Evolutionary conservation across 495 filamentous ascomycete species (phyloP), one percentile per base, ranked within the genome.

Genomic region (Tuber microsphaerosporum): DNA sequence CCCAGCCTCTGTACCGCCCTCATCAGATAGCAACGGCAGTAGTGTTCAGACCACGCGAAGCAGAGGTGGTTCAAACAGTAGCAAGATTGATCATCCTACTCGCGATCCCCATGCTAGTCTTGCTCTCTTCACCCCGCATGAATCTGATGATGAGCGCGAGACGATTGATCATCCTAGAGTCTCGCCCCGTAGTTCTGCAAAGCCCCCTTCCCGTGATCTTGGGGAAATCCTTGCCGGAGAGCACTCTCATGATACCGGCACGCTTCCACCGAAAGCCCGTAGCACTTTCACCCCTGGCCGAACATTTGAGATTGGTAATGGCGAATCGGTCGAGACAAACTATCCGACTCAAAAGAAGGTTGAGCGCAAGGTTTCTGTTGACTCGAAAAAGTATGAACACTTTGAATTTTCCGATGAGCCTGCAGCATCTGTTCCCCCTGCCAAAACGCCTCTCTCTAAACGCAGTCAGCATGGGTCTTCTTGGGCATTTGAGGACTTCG

Each of bases 401-500:
- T 97, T 97, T 82, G 91, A 96, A 73, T 90, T 97, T 82, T 90
- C 87, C 51, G 91, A 91, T 77, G 90, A 90, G 71, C 80, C 81
- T 41, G 79, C 69, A 70, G 71, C 74, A 22, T 73, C 74, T 75
- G 43, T 69, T 51, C 81, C 83, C 22, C 71, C 86, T 39, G 86
- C 85, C 69, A 79, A 86, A 7, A 72, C 77, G 68, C 77, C 84
- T 14, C 73, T 83, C 17, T 85, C 84, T 5, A 84, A 85, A 41
- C 88, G 88, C 81, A 86, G 87, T 69, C 93, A 92, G 84, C 88
- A 92, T 81, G 84, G 84, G 42, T 88, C 88, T 65, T 88, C 91
- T 72, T 97, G 94, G 93, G 89, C 89, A 69, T 97, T 97, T 84
- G 91, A 92, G 69, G 93, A 96, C 83, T 94, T 94, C 80, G 84